Evolutionary conservation across 441 rosid genomes (phyloP), one percentile per base, ranked within the genome.

Genomic region (Capsella rubella): DNA sequence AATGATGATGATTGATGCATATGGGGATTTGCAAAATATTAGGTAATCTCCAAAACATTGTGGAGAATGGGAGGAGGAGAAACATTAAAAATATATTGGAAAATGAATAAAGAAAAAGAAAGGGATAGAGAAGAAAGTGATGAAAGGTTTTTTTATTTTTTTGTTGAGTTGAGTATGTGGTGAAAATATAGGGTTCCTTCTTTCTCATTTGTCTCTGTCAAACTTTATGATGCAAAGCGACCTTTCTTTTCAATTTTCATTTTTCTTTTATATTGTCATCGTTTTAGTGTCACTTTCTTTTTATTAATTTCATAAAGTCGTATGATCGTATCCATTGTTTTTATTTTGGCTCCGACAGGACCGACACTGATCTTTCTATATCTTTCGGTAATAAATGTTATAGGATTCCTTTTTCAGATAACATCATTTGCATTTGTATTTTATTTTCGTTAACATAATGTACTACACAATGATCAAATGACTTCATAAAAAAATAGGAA

Each of bases 151-250:
- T 21, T 21, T 1, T n/a, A n/a, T n/a, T 21, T 21, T 1, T 1
- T 21, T 21, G 18, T 21, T 21, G 25, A 21, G 25, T 21, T 64
- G 58, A 60, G 87, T 84, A 64, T 85, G 88, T 71, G 90, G 87
- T 85, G 77, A 81, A 76, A 84, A 87, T 80, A 52, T 72, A 29
- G 49, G 56, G 73, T 77, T 76, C 69, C 61, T 80, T 79, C 84
- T 50, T 21, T 78, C 80, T 64, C 74, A 60, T 53, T 29, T 5
- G 84, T 87, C 89, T 18, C 76, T 84, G 81, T 87, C 93, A 82
- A 82, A 75, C 90, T 84, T 85, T 84, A 72, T 73, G 67, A 76
- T 69, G 67, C 77, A 72, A 76, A 79, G 66, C 35, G 75, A 69
- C 73, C 58, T 3, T 60, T 60, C 65, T 40, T 79, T 75, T 39